These are phyloP conservation scores for Fragilariopsis cylindrus DNA, from an alignment of 108 stramenopile species.

Conservation along the genomic window DNA sequence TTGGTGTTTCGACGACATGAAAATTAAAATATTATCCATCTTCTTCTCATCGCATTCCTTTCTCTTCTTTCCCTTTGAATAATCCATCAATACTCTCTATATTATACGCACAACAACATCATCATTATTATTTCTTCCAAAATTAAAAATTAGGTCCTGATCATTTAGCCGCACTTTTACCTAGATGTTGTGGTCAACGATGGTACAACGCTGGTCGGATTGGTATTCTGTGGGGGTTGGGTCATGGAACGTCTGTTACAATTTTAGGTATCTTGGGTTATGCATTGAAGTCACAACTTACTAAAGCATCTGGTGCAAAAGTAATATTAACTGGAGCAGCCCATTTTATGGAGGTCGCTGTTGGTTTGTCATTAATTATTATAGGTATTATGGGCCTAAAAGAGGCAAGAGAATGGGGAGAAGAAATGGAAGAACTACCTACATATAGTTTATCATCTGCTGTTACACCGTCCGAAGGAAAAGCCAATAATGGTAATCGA, in stretches of 20 bases:
- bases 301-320: conserved; percentile 26
- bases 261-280: conserved; percentile 83
- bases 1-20: conserved; percentile 5
- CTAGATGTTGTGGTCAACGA: conserved; percentile 86
- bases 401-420: conserved; percentile 79
- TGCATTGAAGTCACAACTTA: conserved; percentile 69
- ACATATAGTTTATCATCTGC: conserved; percentile 48
- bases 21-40: background rate
- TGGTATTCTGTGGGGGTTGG: conserved; percentile 94
- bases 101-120: too few relatives aligned
- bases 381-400: conserved; percentile 93
- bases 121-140: background rate
- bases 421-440: conserved; percentile 22
- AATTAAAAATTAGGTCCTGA: conserved; percentile 67
- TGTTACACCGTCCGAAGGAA: conserved; percentile 25
- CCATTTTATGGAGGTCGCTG: conserved; percentile 81
- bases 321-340: conserved; percentile 29
- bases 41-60: background rate
- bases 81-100: too few relatives aligned
- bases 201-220: conserved; percentile 88
- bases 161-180: conserved; percentile 93
- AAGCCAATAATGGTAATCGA: conserved; percentile 44
- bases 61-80: background rate
- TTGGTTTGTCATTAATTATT: conserved; percentile 86
- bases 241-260: conserved; percentile 92